Percentiles rank a stretch among this genome's conserved stretches.
These are phyloP conservation scores for carrot (Daucus carota) DNA, from an alignment of 129 eudicot genomes.

Conservation along the genomic window DH1_v3.0 NC_030383.2:252001-252500, in stretches of 20 bases:
- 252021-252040: no score
- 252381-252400: not conserved
- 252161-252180: no score
- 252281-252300: not conserved
- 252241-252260: not conserved
- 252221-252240: not conserved
- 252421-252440: not conserved
- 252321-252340: not conserved
- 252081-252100: not conserved
- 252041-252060: not conserved
- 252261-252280: not conserved
- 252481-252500: not conserved
- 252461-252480: not conserved
- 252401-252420: not conserved
- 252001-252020: conserved; percentile 19
- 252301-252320: not conserved
- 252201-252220: no score
- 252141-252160: not conserved
- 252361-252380: not conserved
- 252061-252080: not conserved
- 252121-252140: conserved; percentile 5
- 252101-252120: not conserved
- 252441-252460: not conserved
- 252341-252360: not conserved
- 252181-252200: no score